Percentiles rank a stretch among this genome's conserved stretches.
Conservation (phyloP, 768 basidiomycete genomes). For the Kwoniella sp. region DNA sequence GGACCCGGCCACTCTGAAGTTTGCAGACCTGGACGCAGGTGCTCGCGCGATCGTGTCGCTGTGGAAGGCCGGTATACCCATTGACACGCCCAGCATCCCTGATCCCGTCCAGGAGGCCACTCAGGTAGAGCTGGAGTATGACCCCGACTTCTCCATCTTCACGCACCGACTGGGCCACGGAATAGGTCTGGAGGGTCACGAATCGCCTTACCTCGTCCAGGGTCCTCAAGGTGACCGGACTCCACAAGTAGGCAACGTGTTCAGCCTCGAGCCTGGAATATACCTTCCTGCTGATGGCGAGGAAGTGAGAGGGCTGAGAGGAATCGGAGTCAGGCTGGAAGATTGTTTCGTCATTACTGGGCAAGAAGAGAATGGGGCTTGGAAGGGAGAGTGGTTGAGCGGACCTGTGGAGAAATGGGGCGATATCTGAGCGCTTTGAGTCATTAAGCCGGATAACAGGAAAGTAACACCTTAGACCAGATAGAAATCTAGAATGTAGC, state of each 20-base stretch:
- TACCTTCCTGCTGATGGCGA: constrained; percentile 35
- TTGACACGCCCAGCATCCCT: neutral
- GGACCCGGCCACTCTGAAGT: constrained; percentile 10
- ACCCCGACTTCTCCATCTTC: constrained; percentile 58
- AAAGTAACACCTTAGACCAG: too few species aligned
- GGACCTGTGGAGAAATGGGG: constrained; percentile 42
- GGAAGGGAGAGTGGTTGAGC: constrained; percentile 46
- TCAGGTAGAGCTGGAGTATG: neutral
- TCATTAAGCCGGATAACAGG: too few species aligned
- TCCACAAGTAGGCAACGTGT: constrained; percentile 69
- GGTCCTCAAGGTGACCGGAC: constrained; percentile 61
- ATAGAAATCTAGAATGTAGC: too few species aligned
- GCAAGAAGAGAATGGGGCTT: constrained; percentile 26
- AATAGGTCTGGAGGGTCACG: constrained; percentile 81
- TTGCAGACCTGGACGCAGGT: constrained; percentile 55
- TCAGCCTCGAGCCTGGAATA: constrained; percentile 74
- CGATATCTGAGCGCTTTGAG: neutral
- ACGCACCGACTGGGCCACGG: constrained; percentile 72
- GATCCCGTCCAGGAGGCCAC: constrained; percentile 54
- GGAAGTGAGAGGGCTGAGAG: constrained; percentile 64
- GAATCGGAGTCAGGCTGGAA: constrained; percentile 75
- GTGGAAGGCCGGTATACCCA: constrained; percentile 4
- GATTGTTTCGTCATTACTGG: constrained; percentile 62
- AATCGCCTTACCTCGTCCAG: constrained; percentile 77
- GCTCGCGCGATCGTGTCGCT: constrained; percentile 63